phyloP scores from a whole-genome alignment of 23 red algal species.

The Pyropia haitanensis region DNA sequence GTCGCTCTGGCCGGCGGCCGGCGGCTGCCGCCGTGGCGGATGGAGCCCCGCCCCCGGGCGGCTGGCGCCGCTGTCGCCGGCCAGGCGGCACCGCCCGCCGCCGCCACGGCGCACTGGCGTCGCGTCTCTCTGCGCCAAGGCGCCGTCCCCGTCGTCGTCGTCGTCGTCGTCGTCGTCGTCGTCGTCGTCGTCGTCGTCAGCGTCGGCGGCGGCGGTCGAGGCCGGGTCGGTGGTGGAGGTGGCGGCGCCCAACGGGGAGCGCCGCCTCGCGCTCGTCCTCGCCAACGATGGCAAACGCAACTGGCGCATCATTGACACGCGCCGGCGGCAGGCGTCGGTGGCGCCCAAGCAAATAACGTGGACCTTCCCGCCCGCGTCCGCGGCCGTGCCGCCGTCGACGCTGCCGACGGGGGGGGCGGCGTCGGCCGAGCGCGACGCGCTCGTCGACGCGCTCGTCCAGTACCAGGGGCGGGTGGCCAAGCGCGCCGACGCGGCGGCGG shows the following conservation, averaged over 20 bases:
- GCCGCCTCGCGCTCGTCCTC: conserved; percentile 19
- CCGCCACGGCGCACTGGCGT: too few species aligned
- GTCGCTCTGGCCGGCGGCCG: too few species aligned
- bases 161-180: too few species aligned
- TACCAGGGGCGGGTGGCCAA: conserved; percentile 8
- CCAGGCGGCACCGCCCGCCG: too few species aligned
- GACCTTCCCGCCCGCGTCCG: conserved; percentile 8
- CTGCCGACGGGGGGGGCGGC: too few species aligned
- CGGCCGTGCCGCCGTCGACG: not conserved
- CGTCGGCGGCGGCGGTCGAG: not conserved
- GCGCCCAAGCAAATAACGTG: conserved; percentile 42
- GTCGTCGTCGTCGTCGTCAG: too few species aligned
- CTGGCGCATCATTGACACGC: conserved; percentile 37
- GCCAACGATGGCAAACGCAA: conserved; percentile 52
- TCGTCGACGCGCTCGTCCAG: conserved; percentile 7
- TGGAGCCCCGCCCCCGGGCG: too few species aligned
- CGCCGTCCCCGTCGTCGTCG: too few species aligned
- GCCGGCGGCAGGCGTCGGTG: conserved; percentile 22
- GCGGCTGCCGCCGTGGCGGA: too few species aligned
- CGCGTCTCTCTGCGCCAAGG: too few species aligned
- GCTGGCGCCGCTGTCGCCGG: too few species aligned
- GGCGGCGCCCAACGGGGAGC: not conserved
- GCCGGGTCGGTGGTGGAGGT: conserved; percentile 2
- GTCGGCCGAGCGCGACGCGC: too few species aligned
- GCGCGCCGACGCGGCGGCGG: conserved; percentile 16